A percentile compares a stretch with the other conserved stretches of the same genome.
phyloP scores from a whole-genome alignment of 192 early-diverging fungal genomes.

The Ramicandelaber brevisporus region DNA sequence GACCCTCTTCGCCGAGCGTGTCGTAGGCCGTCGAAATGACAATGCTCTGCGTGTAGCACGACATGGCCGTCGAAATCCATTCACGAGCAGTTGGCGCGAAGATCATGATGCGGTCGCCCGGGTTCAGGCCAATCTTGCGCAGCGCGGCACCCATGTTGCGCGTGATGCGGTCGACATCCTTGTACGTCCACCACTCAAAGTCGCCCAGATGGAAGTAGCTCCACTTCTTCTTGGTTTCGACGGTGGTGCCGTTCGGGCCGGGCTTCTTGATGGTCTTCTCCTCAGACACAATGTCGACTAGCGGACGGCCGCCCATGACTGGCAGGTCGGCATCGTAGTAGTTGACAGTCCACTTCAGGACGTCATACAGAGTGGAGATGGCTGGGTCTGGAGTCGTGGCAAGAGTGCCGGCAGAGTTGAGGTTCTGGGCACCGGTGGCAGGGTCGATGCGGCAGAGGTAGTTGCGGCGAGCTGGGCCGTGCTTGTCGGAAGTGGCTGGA shows the following conservation, averaged over 20 bases:
- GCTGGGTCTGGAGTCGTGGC: too few species aligned
- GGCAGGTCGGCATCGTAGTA: slow-evolving; percentile 3
- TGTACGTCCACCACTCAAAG: slow-evolving; percentile 65
- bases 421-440: too few species aligned
- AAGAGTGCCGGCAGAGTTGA: too few species aligned
- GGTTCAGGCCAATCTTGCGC: slow-evolving; percentile 24
- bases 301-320: slow-evolving; percentile 15
- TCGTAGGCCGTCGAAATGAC: slow-evolving; percentile 65
- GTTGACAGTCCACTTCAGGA: too few species aligned
- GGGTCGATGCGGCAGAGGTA: too few species aligned
- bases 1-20: slow-evolving; percentile 62
- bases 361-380: slow-evolving; percentile 10
- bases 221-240: slow-evolving; percentile 54
- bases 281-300: slow-evolving; percentile 13
- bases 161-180: slow-evolving; percentile 26
- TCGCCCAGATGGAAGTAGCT: slow-evolving; percentile 49
- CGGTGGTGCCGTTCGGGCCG: slow-evolving; percentile 14
- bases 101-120: slow-evolving; percentile 24
- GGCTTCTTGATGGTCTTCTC: slow-evolving; percentile 10
- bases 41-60: slow-evolving; percentile 34
- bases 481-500: too few species aligned
- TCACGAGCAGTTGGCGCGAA: slow-evolving; percentile 36
- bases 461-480: too few species aligned
- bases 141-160: slow-evolving; percentile 45
- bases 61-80: slow-evolving; percentile 14